Evolutionary conservation across 2,329 filamentous ascomycete genomes (phyloP), one percentile per base, ranked within the genome.

Genomic region (Pseudogymnoascus sp.): DNA sequence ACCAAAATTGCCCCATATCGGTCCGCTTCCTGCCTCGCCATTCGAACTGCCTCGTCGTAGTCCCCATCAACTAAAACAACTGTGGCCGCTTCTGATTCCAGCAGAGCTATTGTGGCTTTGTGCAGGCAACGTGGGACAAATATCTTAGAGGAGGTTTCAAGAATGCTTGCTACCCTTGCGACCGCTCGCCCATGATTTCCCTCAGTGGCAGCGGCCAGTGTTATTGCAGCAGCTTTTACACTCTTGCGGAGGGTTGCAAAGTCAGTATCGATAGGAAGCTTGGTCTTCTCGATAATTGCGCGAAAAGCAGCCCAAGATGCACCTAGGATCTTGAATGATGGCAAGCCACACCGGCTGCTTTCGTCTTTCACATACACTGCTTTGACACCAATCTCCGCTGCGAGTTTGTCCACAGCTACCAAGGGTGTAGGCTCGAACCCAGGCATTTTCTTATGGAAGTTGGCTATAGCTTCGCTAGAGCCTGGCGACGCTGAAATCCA

Each of bases 301-400:
- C 76, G 71, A 68, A 84, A 87, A 2, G 83, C 80, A 0, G 83
- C 88, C 88, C 88, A 93, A 1, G 87, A 89, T 1, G 90, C 89
- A 21, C 90, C 90, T 0, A 93, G 81, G 49, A 93, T 89, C 74
- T 95, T 95, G 79, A 92, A 93, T 0, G 89, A 82, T 0, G 88
- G 88, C 1, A 93, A 78, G 0, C 86, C 86, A 40, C 91, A 83
- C 5, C 89, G 82, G 61, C 75, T 77, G 28, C 83, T 85, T 72
- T 93, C 89, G 68, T 92, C 84, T 70, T 93, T 93, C 66, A 92
- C 70, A 40, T 86, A 79, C 2, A 93, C 77, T 5, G 79, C 75
- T 0, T 75, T 74, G 12, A 90, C 75, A 0, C 82, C 82, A 0
- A 91, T 73, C 12, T 86, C 79, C 1, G 75, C 67, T 0, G 88